Conservation (phyloP, 139 green algal species). For the Astrephomene gubernaculifera region DNA sequence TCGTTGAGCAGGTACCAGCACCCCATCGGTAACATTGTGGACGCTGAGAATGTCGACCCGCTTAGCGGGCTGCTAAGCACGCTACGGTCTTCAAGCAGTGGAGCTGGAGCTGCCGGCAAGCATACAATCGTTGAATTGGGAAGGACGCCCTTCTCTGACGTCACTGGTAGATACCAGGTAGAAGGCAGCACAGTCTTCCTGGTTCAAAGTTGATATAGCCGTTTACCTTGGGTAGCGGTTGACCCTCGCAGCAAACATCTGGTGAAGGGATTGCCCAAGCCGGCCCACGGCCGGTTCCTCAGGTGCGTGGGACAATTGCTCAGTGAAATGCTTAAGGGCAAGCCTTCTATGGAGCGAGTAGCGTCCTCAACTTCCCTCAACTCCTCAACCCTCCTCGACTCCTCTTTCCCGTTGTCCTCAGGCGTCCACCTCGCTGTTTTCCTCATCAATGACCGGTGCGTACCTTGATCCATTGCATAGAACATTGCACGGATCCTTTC, state of each 20-base stretch:
- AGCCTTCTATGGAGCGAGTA: neutral
- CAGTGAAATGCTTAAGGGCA: neutral
- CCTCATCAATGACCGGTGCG: neutral
- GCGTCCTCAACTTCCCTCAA: neutral
- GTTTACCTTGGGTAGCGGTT: neutral
- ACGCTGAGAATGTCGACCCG: constrained; percentile 24
- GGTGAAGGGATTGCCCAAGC: neutral
- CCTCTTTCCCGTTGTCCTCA: no score
- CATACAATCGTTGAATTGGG: neutral
- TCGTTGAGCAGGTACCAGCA: no score
- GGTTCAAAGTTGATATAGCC: neutral
- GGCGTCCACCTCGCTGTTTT: neutral
- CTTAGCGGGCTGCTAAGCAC: neutral
- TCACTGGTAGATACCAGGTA: neutral
- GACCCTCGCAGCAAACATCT: neutral
- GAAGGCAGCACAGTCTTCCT: neutral
- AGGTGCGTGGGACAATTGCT: neutral
- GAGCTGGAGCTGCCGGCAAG: neutral
- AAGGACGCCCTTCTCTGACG: constrained; percentile 1
- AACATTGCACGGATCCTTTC: neutral
- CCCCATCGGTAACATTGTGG: no score
- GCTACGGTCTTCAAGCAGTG: neutral
- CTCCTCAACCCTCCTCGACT: neutral
- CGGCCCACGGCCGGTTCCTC: neutral
- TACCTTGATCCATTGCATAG: no score